Evolutionary conservation across 192 early-diverging fungal species (phyloP).

Genomic region (Coemansia aciculifera): DNA sequence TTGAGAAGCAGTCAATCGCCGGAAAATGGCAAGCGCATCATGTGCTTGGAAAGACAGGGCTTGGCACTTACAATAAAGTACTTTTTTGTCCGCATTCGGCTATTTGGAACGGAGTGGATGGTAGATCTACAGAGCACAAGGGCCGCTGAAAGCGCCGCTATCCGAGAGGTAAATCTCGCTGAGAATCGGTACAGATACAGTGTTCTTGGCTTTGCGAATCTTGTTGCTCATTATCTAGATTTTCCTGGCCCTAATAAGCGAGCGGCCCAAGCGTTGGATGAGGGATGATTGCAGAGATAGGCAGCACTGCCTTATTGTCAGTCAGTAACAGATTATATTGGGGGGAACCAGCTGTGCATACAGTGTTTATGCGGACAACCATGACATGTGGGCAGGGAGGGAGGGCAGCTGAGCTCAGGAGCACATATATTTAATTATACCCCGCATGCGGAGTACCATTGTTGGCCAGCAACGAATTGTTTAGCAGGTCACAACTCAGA

Average conservation of each 20-base stretch:
- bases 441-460: background rate
- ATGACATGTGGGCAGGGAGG: background rate
- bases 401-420: background rate
- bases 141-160: conserved; percentile 6
- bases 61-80: background rate
- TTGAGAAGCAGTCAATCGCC: background rate
- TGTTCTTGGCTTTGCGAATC: background rate
- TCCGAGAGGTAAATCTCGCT: background rate
- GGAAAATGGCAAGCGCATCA: background rate
- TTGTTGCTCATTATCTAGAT: background rate
- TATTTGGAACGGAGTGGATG: background rate
- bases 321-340: background rate
- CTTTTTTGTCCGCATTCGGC: conserved; percentile 1
- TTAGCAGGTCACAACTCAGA: background rate
- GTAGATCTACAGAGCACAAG: background rate
- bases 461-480: background rate
- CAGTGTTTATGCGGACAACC: background rate
- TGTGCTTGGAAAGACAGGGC: background rate
- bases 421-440: background rate
- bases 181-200: background rate
- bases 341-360: background rate
- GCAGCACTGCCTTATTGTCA: background rate
- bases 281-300: background rate
- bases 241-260: background rate
- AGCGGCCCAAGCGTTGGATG: background rate